These are phyloP conservation scores for Aspergillus haitiensis DNA, from an alignment of 495 filamentous ascomycete genomes.

Conservation along the genomic window DNA sequence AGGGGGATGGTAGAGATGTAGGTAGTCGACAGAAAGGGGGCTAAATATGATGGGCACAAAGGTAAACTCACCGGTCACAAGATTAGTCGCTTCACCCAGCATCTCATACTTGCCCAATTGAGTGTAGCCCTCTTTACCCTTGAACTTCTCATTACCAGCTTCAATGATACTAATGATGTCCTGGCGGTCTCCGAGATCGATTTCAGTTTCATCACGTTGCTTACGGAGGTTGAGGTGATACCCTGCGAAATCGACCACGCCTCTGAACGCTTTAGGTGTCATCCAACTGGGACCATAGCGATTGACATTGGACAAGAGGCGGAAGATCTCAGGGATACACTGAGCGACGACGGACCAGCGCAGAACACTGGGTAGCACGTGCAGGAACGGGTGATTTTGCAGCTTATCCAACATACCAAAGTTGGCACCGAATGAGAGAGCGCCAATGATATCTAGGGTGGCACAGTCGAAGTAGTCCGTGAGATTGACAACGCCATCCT, in stretches of 20 bases:
- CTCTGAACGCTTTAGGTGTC: slow-evolving; percentile 7
- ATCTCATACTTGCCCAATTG: slow-evolving; percentile 11
- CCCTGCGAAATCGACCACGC: slow-evolving; percentile 7
- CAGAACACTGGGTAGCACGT: slow-evolving; percentile 15
- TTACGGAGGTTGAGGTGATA: slow-evolving; percentile 10
- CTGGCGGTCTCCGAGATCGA: slow-evolving; percentile 5
- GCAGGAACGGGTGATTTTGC: slow-evolving; percentile 15
- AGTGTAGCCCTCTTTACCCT: slow-evolving; percentile 12
- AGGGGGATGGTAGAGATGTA: no score
- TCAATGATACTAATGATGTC: slow-evolving; percentile 14
- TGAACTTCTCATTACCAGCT: slow-evolving; percentile 10
- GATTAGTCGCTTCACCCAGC: slow-evolving; percentile 15
- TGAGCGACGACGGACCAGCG: slow-evolving; percentile 13
- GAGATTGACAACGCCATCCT: slow-evolving; percentile 9
- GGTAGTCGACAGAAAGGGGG: neutral
- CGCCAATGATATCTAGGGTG: slow-evolving; percentile 16
- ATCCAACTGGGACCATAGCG: slow-evolving; percentile 7
- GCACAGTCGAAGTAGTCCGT: slow-evolving; percentile 10
- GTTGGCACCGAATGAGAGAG: slow-evolving; percentile 15
- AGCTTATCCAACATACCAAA: slow-evolving; percentile 13
- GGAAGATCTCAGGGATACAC: slow-evolving; percentile 12
- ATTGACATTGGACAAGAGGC: slow-evolving; percentile 6
- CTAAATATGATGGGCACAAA: neutral
- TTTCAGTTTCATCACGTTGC: slow-evolving; percentile 1
- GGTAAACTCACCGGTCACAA: slow-evolving; percentile 5